A percentile compares a stretch with the other conserved stretches of the same genome.
Conservation (phyloP, 306 rosid genomes). For the Fragaria iinumae region DNA sequence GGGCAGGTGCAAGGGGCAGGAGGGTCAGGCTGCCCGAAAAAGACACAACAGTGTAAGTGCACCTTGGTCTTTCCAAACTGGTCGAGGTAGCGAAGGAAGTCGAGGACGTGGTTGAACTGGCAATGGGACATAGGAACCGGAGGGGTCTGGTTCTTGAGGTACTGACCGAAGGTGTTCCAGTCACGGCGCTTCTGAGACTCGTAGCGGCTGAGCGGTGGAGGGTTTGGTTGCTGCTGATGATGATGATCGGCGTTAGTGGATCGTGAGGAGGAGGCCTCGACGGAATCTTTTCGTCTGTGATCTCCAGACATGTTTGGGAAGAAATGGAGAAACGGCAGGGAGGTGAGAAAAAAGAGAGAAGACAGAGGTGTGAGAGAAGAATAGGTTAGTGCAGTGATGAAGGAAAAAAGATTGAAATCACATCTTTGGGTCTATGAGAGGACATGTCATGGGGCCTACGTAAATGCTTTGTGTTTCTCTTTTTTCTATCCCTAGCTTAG, state of each 20-base stretch:
- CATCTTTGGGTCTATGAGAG: conserved; percentile 68
- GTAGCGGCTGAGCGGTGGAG: conserved; percentile 59
- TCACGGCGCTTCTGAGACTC: conserved; percentile 86
- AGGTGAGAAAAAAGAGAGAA: conserved; percentile 10
- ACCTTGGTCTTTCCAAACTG: conserved; percentile 95
- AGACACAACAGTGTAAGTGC: conserved; percentile 73
- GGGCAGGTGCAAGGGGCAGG: conserved; percentile 92
- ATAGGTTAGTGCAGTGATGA: conserved; percentile 45
- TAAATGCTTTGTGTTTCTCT: conserved; percentile 57
- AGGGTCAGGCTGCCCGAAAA: conserved; percentile 91
- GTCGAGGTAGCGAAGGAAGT: conserved; percentile 81
- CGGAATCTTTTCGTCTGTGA: conserved; percentile 37
- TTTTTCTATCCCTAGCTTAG: conserved; percentile 15
- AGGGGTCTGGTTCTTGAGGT: conserved; percentile 67
- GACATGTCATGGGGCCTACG: no score
- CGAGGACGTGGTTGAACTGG: conserved; percentile 78
- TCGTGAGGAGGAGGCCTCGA: conserved; percentile 44
- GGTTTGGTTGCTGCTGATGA: conserved; percentile 26
- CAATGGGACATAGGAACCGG: conserved; percentile 66
- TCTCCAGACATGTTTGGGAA: conserved; percentile 43
- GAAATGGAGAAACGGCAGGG: conserved; percentile 18
- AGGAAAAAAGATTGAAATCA: conserved; percentile 68
- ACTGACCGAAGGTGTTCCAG: conserved; percentile 91
- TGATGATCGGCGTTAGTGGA: conserved; percentile 17
- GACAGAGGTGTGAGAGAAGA: conserved; percentile 20